Evolutionary conservation across 1,284 basidiomycete genomes (phyloP).

Genomic region (Inonotus hispidus): DNA sequence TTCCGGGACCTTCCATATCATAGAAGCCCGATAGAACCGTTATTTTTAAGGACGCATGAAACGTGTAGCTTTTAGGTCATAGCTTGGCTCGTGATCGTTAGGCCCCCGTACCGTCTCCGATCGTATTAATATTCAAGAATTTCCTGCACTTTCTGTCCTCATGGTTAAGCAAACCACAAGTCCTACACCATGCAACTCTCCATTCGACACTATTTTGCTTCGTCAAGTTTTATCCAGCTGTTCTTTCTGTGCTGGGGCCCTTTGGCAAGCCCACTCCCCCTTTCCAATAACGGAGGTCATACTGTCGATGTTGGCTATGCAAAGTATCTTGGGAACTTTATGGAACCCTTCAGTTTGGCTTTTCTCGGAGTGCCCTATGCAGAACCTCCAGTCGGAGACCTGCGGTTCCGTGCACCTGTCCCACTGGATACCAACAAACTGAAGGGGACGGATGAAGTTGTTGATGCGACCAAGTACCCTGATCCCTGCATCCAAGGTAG

Average conservation of each 20-base stretch:
- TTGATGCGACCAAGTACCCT: constrained; percentile 47
- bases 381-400: constrained; percentile 34
- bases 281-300: background rate
- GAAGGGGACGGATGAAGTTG: constrained; percentile 31
- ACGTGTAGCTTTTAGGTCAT: too few species aligned
- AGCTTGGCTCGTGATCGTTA: too few species aligned
- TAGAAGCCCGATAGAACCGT: too few species aligned
- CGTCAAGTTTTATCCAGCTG: background rate
- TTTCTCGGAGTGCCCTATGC: constrained; percentile 47
- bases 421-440: constrained; percentile 33
- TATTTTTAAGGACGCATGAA: too few species aligned
- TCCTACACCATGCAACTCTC: background rate
- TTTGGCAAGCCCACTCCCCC: background rate
- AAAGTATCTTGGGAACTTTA: constrained; percentile 44
- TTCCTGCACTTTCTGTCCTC: too few species aligned
- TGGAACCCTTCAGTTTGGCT: constrained; percentile 47
- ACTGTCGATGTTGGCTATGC: constrained; percentile 24
- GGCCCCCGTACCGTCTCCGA: too few species aligned
- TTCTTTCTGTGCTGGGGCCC: background rate
- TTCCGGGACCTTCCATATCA: background rate
- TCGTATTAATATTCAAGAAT: too few species aligned
- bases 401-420: constrained; percentile 36
- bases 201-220: background rate
- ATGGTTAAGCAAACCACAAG: background rate
- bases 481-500: constrained; percentile 54